Conservation (phyloP, 2,329 filamentous ascomycete genomes). For the Talaromyces sp. region DNA sequence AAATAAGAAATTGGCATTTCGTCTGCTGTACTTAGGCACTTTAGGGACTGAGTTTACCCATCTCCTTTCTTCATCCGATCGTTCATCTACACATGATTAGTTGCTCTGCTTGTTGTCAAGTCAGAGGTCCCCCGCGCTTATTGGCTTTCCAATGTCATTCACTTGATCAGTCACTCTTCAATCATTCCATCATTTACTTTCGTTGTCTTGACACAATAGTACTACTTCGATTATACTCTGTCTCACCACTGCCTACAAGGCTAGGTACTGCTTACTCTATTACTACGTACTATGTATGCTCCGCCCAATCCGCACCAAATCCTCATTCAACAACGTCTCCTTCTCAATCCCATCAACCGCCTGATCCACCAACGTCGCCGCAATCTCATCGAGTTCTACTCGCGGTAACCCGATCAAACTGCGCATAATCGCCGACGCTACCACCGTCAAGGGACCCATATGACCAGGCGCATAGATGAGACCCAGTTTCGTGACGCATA, state of each 20-base stretch:
- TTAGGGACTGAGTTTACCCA: no score
- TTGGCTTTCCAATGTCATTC: no score
- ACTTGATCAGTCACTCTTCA: no score
- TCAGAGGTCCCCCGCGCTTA: no score
- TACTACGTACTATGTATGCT: no score
- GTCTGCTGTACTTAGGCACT: no score
- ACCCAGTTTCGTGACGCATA: constrained; percentile 33
- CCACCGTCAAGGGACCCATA: constrained; percentile 34
- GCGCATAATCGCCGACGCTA: constrained; percentile 19
- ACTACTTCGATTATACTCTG: no score
- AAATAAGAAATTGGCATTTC: no score
- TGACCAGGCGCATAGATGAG: constrained; percentile 19
- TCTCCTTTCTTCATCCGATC: background rate
- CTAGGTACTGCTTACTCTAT: no score
- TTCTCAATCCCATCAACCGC: constrained; percentile 44
- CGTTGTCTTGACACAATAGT: no score
- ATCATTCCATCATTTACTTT: no score
- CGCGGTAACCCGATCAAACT: constrained; percentile 28
- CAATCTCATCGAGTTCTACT: constrained; percentile 35
- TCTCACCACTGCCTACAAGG: no score
- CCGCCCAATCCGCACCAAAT: constrained; percentile 39
- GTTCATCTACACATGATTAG: background rate
- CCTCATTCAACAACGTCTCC: constrained; percentile 42
- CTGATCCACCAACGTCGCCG: constrained; percentile 44
- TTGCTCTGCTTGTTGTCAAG: background rate